Conservation (phyloP, 2,329 filamentous ascomycete genomes). For the Aphanocladium album region DNA sequence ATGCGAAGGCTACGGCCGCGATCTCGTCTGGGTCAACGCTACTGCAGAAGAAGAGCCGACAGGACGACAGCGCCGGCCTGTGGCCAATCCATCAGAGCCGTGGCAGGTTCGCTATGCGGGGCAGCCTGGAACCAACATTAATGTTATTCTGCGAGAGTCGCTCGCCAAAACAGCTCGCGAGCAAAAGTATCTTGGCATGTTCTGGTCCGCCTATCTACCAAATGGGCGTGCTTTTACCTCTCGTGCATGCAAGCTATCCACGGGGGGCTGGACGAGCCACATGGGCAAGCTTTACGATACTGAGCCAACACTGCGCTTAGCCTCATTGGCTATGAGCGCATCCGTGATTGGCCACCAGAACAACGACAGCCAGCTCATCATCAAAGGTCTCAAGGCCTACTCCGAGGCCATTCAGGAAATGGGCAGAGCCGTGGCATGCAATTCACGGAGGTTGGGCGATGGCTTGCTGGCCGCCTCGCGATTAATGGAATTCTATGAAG, state of each 20-base stretch:
- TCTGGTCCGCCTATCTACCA: conserved; percentile 11
- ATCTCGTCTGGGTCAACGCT: conserved; percentile 10
- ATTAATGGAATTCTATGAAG: conserved; percentile 7
- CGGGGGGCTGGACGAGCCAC: conserved; percentile 3
- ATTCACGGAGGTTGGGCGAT: background rate
- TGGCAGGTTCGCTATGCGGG: conserved; percentile 7
- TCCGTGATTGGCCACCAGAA: background rate
- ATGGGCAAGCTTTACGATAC: conserved; percentile 6
- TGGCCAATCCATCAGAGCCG: background rate
- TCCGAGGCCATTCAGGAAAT: background rate
- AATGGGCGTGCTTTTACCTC: conserved; percentile 3
- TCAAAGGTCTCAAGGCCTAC: conserved; percentile 2
- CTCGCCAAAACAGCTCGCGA: conserved; percentile 5
- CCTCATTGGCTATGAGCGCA: conserved; percentile 3
- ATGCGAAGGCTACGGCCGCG: conserved; percentile 5
- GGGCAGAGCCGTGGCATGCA: background rate
- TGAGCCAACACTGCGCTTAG: conserved; percentile 6
- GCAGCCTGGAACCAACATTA: background rate
- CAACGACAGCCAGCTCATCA: background rate
- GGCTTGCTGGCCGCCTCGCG: conserved; percentile 3
- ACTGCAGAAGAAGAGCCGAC: background rate
- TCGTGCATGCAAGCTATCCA: background rate
- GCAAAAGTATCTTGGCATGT: conserved; percentile 9
- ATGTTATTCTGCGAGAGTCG: background rate
- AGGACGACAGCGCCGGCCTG: background rate